Conservation (phyloP, 768 basidiomycete genomes). For the Rhodosporidiobolus sp. region DNA sequence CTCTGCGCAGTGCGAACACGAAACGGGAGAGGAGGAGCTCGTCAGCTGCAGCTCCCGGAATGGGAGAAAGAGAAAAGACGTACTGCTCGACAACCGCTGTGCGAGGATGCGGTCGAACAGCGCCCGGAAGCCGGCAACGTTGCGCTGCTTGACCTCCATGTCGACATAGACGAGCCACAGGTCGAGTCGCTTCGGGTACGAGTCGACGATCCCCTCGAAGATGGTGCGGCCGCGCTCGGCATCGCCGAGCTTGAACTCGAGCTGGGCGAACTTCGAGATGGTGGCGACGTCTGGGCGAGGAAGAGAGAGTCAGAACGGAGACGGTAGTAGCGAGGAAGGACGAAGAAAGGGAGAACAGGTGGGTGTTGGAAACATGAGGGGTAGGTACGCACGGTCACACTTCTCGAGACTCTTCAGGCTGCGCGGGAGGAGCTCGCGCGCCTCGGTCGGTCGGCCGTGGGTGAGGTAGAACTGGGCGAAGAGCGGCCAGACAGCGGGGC, state of each 20-base stretch:
- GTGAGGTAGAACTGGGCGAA: constrained; percentile 79
- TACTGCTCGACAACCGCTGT: constrained; percentile 87
- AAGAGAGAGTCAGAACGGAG: not conserved
- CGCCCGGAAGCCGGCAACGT: constrained; percentile 77
- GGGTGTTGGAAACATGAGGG: constrained; percentile 11
- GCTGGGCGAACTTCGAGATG: constrained; percentile 87
- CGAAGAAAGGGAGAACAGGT: too few relatives aligned
- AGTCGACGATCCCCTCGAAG: constrained; percentile 93
- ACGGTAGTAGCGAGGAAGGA: not conserved
- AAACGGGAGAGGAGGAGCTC: constrained; percentile 21
- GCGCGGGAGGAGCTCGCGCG: constrained; percentile 79
- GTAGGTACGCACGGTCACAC: constrained; percentile 71
- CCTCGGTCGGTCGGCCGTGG: constrained; percentile 69
- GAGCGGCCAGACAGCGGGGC: constrained; percentile 88
- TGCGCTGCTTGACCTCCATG: constrained; percentile 77
- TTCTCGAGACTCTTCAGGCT: constrained; percentile 87
- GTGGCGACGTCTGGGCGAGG: constrained; percentile 80
- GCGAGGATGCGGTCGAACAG: constrained; percentile 80
- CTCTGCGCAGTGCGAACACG: constrained; percentile 53
- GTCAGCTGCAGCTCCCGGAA: not conserved
- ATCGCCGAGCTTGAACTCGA: constrained; percentile 93
- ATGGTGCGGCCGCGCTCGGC: constrained; percentile 91
- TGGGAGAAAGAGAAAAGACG: constrained; percentile 46
- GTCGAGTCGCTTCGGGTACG: constrained; percentile 91
- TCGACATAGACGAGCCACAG: constrained; percentile 96